These are phyloP conservation scores for Ramaria rubella DNA, from an alignment of 768 basidiomycete species.

Conservation along the genomic window DNA sequence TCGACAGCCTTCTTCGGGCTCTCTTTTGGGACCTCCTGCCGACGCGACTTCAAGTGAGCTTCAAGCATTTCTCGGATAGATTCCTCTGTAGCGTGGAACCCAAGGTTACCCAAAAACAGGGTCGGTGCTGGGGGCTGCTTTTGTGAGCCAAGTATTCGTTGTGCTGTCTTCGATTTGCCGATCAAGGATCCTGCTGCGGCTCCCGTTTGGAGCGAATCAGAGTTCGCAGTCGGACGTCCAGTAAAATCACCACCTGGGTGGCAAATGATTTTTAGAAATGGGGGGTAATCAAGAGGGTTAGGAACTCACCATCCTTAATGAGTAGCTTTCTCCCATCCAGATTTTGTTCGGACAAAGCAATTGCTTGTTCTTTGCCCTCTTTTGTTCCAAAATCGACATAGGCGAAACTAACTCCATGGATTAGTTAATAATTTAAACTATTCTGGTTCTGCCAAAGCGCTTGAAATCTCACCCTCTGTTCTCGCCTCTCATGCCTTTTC, in stretches of 20 bases:
- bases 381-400: slow-evolving; percentile 88
- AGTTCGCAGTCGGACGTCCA: slow-evolving; percentile 49
- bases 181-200: slow-evolving; percentile 29
- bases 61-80: slow-evolving; percentile 70
- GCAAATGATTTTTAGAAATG: neutral
- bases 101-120: slow-evolving; percentile 89
- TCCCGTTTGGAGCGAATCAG: slow-evolving; percentile 25
- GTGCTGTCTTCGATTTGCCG: slow-evolving; percentile 57
- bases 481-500: slow-evolving; percentile 43
- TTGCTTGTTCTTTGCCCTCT: slow-evolving; percentile 69
- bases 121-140: slow-evolving; percentile 81
- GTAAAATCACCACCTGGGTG: slow-evolving; percentile 65
- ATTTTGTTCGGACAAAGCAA: slow-evolving; percentile 72
- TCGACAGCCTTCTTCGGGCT: slow-evolving; percentile 19
- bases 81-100: slow-evolving; percentile 81
- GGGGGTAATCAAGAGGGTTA: neutral
- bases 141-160: slow-evolving; percentile 69
- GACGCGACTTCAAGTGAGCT: slow-evolving; percentile 40
- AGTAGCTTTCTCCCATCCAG: slow-evolving; percentile 82
- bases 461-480: slow-evolving; percentile 64
- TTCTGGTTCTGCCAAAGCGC: no score
- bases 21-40: slow-evolving; percentile 23
- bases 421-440: slow-evolving; percentile 18
- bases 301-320: slow-evolving; percentile 79
- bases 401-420: slow-evolving; percentile 60